Percentiles rank a stretch among this genome's conserved stretches.
phyloP scores from a whole-genome alignment of 495 filamentous ascomycete species.

The Daldinia bambusicola region DNA sequence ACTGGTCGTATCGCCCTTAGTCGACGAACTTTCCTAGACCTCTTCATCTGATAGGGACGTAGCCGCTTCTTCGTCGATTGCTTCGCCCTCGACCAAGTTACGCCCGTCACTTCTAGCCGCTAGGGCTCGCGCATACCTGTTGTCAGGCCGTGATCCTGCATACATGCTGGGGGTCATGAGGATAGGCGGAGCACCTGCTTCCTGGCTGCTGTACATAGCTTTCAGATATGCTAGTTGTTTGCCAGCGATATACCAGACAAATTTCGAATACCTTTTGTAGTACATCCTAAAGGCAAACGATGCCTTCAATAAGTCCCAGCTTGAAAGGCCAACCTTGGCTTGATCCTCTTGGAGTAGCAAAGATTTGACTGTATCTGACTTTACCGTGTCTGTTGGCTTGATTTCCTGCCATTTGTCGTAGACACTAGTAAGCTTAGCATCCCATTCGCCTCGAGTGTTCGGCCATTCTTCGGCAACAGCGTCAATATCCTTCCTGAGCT shows the following conservation, averaged over 20 bases:
- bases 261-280: constrained; percentile 48
- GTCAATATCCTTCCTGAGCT: constrained; percentile 51
- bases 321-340: constrained; percentile 54
- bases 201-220: constrained; percentile 47
- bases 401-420: constrained; percentile 60
- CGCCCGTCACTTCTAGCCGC: constrained; percentile 31
- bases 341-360: constrained; percentile 60
- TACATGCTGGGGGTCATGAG: constrained; percentile 57
- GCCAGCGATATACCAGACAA: constrained; percentile 74
- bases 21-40: constrained; percentile 16
- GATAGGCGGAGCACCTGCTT: constrained; percentile 38
- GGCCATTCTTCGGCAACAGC: constrained; percentile 49
- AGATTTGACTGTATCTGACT: constrained; percentile 46
- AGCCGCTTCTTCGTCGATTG: constrained; percentile 28
- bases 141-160: constrained; percentile 55
- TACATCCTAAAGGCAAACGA: constrained; percentile 65
- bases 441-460: constrained; percentile 46
- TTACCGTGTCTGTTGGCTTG: constrained; percentile 47
- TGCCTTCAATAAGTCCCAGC: constrained; percentile 70
- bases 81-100: constrained; percentile 20
- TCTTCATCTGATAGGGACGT: constrained; percentile 32
- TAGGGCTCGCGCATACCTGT: constrained; percentile 42
- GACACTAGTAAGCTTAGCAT: constrained; percentile 54
- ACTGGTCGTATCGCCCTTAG: neutral
- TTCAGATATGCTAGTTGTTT: constrained; percentile 73